Base-by-base conservation (phyloP, 257 asterid genomes). In the Echites panduratus region DNA sequence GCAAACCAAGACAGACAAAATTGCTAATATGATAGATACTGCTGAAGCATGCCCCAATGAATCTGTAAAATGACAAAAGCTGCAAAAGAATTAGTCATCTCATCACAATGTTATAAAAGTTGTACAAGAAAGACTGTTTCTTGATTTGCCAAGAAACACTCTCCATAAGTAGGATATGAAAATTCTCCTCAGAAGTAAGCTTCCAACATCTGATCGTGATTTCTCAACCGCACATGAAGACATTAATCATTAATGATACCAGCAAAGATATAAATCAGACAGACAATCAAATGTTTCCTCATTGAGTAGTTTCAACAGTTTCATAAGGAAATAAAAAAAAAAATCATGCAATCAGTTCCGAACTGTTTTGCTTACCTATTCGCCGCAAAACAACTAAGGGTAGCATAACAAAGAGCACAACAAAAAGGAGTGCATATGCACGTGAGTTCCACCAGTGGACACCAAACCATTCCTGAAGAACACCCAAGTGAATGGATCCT, bases 391-490 rank as follows among this genome's bases (percentile, higher is more conserved):
- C 85, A 77, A 90, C 92, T 73, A 95, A 85, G 9, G 99, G 99
- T 80, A 89, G 89, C 83, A 95, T 75, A 73, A 89, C 83, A 73
- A 92, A 82, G 73, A 95, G 85, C 79, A 95, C 90, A 45, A 92
- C 83, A n/a, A 92, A 57, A 61, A 95, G 84, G 78, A 92, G 84
- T 0, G 98, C 77, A 77, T 71, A 85, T 79, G 90, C 89, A 2
- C 98, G 96, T 0, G 95, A 83, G 45, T 75, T 92, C 99, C 98
- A 95, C 98, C 99, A 92, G 47, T 92, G 98, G 74, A 75, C 68
- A 45, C 98, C 98, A 77, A 95, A 92, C 99, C 99, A 95, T 81
- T 90, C 94, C 82, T 92, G 99, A 52, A 95, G 81, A 74, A 92
- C 69, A 14, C 99, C 99, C 77, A 87, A 80, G 82, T 92, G 99